Evolutionary conservation across 257 asterid genomes (phyloP), one percentile per base, ranked within the genome.

Genomic region (Solanum peruvianum): DNA sequence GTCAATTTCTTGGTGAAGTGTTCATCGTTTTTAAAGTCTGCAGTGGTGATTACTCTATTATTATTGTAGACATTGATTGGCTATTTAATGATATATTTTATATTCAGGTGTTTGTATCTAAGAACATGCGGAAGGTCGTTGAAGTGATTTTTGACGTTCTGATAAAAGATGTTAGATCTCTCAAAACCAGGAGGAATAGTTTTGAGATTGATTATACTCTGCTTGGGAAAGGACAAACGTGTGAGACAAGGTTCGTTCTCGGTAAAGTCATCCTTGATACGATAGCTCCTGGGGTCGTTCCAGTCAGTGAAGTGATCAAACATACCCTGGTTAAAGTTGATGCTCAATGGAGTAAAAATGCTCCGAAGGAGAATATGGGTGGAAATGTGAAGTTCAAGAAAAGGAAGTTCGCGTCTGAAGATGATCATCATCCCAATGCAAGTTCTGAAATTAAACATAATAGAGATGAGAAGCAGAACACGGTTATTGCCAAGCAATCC

Each of bases 171-270:
- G 86, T 89, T 75, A 86, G 66, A 84, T 76, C 91, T 85, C 82
- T 87, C 16, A 49, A 88, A 33, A 72, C 71, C 35, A 69, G 88
- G 11, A 86, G 90, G 71, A 27, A 87, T 69, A 71, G 87, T 85
- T 39, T 21, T 47, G 87, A 89, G 88, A 93, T 94, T 82, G 49
- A 91, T 62, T 87, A 92, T 87, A 25, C 10, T 35, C 89, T 76
- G 87, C 93, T 93, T 85, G 88, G 85, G 67, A 75, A 58, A 44
- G 99, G 96, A 66, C 71, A 89, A 15, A 35, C 44, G 77, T 37
- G 47, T 6, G 98, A 95, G 91, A 72, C 90, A 70, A 93, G 97
- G 93, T 96, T 92, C 49, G 96, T 93, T 86, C 94, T 96, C 35
- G 98, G 99, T 60, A 92, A 87, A 90, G 92, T 96, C 86, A 93